These are phyloP conservation scores for Leccinum uliginosum DNA, from an alignment of 768 basidiomycete genomes.

Conservation along the genomic window DNA sequence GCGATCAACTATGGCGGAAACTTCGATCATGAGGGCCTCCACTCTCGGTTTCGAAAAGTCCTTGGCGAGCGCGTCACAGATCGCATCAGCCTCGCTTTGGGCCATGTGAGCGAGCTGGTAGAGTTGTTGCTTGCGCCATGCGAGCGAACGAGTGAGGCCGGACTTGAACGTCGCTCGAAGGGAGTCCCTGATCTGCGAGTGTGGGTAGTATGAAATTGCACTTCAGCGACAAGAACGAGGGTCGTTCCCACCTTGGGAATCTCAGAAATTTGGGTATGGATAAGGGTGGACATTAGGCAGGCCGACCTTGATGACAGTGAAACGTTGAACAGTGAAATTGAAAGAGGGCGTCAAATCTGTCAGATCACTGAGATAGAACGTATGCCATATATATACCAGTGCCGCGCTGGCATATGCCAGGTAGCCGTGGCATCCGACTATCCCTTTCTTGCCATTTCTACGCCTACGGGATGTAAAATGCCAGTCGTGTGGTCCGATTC, in stretches of 20 bases:
- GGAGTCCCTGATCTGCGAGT: conserved; percentile 31
- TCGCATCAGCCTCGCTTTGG: conserved; percentile 55
- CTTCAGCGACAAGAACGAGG: no score
- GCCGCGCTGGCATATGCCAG: background rate
- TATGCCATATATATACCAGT: background rate
- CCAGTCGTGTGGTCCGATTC: background rate
- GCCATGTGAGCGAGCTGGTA: conserved; percentile 55
- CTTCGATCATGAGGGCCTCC: conserved; percentile 38
- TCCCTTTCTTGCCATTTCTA: no score
- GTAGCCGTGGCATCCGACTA: background rate
- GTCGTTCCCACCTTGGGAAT: conserved; percentile 22
- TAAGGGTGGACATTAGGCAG: conserved; percentile 9
- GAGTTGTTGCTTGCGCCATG: conserved; percentile 63
- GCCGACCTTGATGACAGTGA: background rate
- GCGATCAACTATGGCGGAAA: conserved; percentile 40
- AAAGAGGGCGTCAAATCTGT: background rate
- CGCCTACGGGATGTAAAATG: background rate
- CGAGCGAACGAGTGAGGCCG: conserved; percentile 46
- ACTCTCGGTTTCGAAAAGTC: conserved; percentile 49
- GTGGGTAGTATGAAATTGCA: background rate
- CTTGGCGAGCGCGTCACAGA: conserved; percentile 39
- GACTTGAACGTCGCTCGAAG: conserved; percentile 47
- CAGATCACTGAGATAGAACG: background rate
- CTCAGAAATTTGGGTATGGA: conserved; percentile 14
- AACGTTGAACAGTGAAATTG: background rate